Evolutionary conservation across 495 filamentous ascomycete genomes (phyloP).

Genomic region (Pseudotulostoma volvatum): DNA sequence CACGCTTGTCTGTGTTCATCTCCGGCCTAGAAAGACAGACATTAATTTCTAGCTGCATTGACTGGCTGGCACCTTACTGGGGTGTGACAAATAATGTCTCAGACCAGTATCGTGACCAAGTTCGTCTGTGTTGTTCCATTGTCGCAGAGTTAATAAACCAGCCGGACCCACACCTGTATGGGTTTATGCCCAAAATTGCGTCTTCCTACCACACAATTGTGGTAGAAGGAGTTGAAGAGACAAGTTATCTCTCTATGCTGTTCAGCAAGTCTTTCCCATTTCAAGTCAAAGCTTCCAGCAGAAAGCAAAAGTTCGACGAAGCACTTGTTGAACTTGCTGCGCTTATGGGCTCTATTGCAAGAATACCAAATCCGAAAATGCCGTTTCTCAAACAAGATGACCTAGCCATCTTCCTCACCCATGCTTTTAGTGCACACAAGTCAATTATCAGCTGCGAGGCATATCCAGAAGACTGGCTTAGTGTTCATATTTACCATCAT

Average conservation of each 20-base stretch:
- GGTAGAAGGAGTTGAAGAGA: conserved; percentile 42
- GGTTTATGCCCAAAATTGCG: conserved; percentile 80
- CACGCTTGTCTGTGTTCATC: conserved; percentile 61
- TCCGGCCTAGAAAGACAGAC: conserved; percentile 54
- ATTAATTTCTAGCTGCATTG: conserved; percentile 63
- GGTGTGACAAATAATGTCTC: conserved; percentile 55
- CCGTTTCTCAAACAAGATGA: conserved; percentile 57
- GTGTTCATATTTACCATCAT: conserved; percentile 87
- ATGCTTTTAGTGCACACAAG: conserved; percentile 59
- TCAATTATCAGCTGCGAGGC: conserved; percentile 81
- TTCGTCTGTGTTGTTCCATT: conserved; percentile 80
- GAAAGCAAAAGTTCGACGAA: conserved; percentile 60
- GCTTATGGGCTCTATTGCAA: conserved; percentile 65
- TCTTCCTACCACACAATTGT: conserved; percentile 73
- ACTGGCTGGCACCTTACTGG: conserved; percentile 93
- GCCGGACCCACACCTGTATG: conserved; percentile 63
- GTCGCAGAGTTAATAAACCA: conserved; percentile 67
- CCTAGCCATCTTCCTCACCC: conserved; percentile 54
- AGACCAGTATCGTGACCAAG: conserved; percentile 81
- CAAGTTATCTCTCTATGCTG: conserved; percentile 60
- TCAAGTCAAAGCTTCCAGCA: conserved; percentile 50
- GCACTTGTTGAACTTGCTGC: conserved; percentile 78
- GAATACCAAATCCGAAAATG: conserved; percentile 35
- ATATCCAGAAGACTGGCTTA: conserved; percentile 81
- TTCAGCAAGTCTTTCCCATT: conserved; percentile 89